A percentile compares a stretch with the other conserved stretches of the same genome.
phyloP scores from a whole-genome alignment of 345 rosid species.

The Syzygium jambos region DNA sequence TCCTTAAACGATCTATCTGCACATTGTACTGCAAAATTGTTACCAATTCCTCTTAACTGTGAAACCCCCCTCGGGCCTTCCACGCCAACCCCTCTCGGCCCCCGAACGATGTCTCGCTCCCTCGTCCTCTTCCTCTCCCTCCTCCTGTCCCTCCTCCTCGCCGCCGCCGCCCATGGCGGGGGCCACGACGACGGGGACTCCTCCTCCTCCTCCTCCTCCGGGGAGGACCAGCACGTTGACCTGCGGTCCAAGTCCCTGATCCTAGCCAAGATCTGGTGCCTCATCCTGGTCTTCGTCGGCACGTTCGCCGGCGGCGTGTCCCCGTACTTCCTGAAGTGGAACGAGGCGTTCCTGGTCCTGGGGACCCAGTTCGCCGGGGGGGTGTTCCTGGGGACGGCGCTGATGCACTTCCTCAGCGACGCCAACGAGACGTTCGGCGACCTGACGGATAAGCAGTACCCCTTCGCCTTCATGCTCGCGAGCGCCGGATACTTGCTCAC shows the following conservation, averaged over 20 bases:
- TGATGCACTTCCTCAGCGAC: slow-evolving; percentile 86
- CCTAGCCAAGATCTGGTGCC: slow-evolving; percentile 52
- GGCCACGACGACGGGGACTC: slow-evolving; percentile 14
- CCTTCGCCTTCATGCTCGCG: slow-evolving; percentile 85
- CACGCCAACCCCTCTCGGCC: background rate
- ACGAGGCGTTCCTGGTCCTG: slow-evolving; percentile 59
- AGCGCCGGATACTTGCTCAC: slow-evolving; percentile 64
- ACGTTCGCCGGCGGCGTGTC: slow-evolving; percentile 70
- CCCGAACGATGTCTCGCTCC: slow-evolving; percentile 23
- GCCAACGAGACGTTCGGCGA: slow-evolving; percentile 58
- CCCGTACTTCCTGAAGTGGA: slow-evolving; percentile 78
- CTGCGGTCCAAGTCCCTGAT: slow-evolving; percentile 48
- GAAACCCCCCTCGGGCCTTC: background rate
- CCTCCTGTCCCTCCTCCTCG: slow-evolving; percentile 26
- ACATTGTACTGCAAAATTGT: background rate
- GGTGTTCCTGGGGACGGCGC: slow-evolving; percentile 75
- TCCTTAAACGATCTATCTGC: background rate
- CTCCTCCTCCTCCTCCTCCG: background rate
- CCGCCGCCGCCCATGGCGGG: slow-evolving; percentile 43
- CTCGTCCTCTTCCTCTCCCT: slow-evolving; percentile 39
- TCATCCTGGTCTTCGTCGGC: slow-evolving; percentile 47
- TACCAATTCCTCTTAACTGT: background rate
- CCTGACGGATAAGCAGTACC: slow-evolving; percentile 47
- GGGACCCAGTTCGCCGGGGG: slow-evolving; percentile 94
- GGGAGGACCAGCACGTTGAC: background rate